Conservation (phyloP, 345 rosid species). For the Lepidium didymum region DNA sequence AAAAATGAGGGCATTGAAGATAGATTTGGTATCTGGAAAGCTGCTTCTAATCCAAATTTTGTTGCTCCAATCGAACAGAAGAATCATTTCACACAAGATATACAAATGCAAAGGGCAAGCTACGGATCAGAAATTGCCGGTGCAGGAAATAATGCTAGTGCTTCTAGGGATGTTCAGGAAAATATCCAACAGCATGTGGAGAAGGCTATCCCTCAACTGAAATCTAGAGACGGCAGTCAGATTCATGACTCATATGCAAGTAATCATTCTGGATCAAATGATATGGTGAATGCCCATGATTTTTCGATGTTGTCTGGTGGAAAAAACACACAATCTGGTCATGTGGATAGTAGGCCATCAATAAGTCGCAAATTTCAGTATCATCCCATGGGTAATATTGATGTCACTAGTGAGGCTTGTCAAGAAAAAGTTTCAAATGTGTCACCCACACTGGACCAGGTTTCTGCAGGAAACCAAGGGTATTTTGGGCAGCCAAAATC, state of each 20-base stretch:
- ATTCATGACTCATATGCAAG: conserved; percentile 42
- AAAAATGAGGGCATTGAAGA: conserved; percentile 35
- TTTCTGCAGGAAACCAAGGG: too few species aligned
- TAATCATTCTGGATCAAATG: conserved; percentile 35
- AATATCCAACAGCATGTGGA: conserved; percentile 41
- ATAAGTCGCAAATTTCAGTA: conserved; percentile 60
- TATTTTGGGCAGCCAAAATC: conserved; percentile 33
- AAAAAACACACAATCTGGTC: conserved; percentile 38
- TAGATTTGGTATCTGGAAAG: conserved; percentile 34
- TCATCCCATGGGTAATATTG: conserved; percentile 78
- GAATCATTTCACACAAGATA: conserved; percentile 29
- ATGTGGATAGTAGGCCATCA: conserved; percentile 32
- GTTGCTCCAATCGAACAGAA: conserved; percentile 24
- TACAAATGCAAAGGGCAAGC: conserved; percentile 29
- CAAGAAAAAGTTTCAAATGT: conserved; percentile 19
- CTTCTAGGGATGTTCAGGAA: conserved; percentile 26
- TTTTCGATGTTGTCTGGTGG: conserved; percentile 33
- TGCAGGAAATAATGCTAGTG: conserved; percentile 26
- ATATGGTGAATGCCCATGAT: conserved; percentile 40
- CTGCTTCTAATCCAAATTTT: conserved; percentile 34
- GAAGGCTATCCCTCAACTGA: conserved; percentile 30
- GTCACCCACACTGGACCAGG: too few species aligned
- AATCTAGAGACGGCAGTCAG: conserved; percentile 34
- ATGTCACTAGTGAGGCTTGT: conserved; percentile 39
- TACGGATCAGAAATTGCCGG: conserved; percentile 32